phyloP scores from a whole-genome alignment of 2,329 filamentous ascomycete species.

The Dryadomyces quercus-mongolicae region DNA sequence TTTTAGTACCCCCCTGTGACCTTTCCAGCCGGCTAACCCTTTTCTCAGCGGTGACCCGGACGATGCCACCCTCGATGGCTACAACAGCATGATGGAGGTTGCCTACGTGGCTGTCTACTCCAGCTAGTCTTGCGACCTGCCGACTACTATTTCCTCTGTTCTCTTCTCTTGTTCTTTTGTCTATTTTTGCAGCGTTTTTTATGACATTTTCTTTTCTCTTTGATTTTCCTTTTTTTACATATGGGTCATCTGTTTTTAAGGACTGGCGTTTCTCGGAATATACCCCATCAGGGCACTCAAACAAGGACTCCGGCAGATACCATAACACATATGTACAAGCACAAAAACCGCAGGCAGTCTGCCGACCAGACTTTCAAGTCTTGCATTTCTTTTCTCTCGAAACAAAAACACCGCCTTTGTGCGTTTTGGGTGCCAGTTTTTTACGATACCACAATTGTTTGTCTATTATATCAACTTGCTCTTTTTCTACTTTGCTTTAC shows the following conservation, averaged over 20 bases:
- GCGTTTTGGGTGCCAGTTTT: background rate
- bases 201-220: background rate
- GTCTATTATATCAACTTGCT: background rate
- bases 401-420: background rate
- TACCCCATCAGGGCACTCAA: background rate
- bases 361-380: background rate
- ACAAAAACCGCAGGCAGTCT: background rate
- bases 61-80: constrained; percentile 13
- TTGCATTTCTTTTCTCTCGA: background rate
- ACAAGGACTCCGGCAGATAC: background rate
- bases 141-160: background rate
- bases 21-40: background rate
- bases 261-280: background rate
- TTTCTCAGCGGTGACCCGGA: constrained; percentile 30
- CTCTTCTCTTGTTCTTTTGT: background rate
- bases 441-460: constrained; percentile 5
- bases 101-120: constrained; percentile 17
- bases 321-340: background rate
- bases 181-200: no score
- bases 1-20: no score
- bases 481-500: background rate
- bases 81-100: constrained; percentile 17
- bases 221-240: constrained; percentile 1
- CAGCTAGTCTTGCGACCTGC: background rate
- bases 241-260: background rate